Evolutionary conservation across 305 asterid species (phyloP).

Genomic region (Solanum hybrid): DNA sequence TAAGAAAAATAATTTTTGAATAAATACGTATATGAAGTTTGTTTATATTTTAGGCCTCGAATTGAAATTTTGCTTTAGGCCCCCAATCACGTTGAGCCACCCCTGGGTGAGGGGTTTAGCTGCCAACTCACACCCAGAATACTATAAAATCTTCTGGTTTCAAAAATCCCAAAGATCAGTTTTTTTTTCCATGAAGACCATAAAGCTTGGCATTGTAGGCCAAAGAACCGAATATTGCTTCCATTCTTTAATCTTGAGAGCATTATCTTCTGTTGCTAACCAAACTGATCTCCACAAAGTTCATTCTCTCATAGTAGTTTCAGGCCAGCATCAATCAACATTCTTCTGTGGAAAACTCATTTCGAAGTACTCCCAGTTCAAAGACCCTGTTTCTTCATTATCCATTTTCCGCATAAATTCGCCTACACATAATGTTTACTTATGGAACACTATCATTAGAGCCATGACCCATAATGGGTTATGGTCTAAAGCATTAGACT

Average conservation of each 20-base stretch:
- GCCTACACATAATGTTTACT: slow-evolving; percentile 20
- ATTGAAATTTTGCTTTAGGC: too few species aligned
- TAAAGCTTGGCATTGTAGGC: slow-evolving; percentile 12
- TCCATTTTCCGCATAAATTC: slow-evolving; percentile 30
- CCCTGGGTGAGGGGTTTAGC: background rate
- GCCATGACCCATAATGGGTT: slow-evolving; percentile 61
- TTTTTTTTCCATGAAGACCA: slow-evolving; percentile 22
- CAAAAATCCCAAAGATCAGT: background rate
- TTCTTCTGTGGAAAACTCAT: slow-evolving; percentile 57
- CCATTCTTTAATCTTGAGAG: slow-evolving; percentile 39
- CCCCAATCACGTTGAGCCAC: too few species aligned
- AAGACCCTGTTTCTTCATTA: slow-evolving; percentile 38
- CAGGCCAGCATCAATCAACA: slow-evolving; percentile 38
- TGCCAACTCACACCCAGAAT: background rate
- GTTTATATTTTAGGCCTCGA: too few species aligned
- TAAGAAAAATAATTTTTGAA: too few species aligned
- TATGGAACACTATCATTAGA: slow-evolving; percentile 68
- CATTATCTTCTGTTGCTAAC: slow-evolving; percentile 34
- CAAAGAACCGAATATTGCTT: slow-evolving; percentile 19
- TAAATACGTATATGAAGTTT: too few species aligned
- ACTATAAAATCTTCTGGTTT: background rate
- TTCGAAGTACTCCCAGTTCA: slow-evolving; percentile 55
- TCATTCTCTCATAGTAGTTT: slow-evolving; percentile 41
- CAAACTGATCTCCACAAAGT: slow-evolving; percentile 34
- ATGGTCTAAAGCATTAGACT: slow-evolving; percentile 35